Percentiles rank a stretch among this genome's conserved stretches.
These are phyloP conservation scores for Paramecium sonneborni DNA, from an alignment of 73 alveolate species.

Conservation along the genomic window DNA sequence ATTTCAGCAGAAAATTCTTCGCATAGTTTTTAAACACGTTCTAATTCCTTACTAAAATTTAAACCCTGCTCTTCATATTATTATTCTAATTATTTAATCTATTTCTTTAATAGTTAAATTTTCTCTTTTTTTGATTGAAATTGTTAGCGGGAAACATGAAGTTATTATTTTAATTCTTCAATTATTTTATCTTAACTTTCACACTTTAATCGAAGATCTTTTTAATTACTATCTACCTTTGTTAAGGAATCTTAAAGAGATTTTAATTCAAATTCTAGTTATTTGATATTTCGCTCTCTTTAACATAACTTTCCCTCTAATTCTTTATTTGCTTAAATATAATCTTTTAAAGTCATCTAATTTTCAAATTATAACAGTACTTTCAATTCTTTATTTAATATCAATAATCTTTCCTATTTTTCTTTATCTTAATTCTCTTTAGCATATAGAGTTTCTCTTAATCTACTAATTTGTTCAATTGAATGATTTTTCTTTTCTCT, in stretches of 20 bases:
- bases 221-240: neutral
- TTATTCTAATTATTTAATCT: neutral
- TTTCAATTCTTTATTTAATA: conserved; percentile 34
- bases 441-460: conserved; percentile 33
- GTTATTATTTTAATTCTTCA: too few species aligned
- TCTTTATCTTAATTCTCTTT: conserved; percentile 23
- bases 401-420: conserved; percentile 23
- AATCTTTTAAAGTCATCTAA: conserved; percentile 52
- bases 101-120: neutral
- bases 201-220: neutral
- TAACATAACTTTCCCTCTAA: neutral
- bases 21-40: conserved; percentile 6
- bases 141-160: neutral
- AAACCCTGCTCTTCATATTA: conserved; percentile 19
- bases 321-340: conserved; percentile 35
- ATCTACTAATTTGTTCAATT: conserved; percentile 28
- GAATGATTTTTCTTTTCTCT: conserved; percentile 27
- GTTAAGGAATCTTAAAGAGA: neutral
- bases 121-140: neutral
- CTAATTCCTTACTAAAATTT: conserved; percentile 44
- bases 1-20: conserved; percentile 55
- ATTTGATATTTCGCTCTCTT: neutral
- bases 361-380: too few species aligned
- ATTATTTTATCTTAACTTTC: neutral
- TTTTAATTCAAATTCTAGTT: conserved; percentile 23